Evolutionary conservation across 495 filamentous ascomycete genomes (phyloP), one percentile per base, ranked within the genome.

Genomic region (Talaromyces ruber): DNA sequence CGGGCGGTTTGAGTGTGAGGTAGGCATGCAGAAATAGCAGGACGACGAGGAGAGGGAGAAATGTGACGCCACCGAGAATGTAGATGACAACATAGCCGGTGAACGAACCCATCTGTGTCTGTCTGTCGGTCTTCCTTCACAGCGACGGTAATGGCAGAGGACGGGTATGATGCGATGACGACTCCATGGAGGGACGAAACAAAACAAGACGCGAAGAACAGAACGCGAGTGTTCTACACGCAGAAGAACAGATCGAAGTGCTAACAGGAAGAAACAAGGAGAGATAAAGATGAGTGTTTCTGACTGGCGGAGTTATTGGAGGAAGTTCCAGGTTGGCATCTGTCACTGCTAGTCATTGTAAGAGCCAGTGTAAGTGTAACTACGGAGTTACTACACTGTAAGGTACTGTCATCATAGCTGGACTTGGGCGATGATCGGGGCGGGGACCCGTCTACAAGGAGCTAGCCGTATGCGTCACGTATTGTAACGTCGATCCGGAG

Each of bases 31-130:
- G 71, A 22, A 94, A 68, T 39, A 92, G 43, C 30, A 83, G 70
- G n/a, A 71, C 72, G 53, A 93, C 63, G 63, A 93, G 53, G 4
- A 96, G 76, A 45, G 94, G 95, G 60, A 97, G 68, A 65, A 98
- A 93, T 26, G 92, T 96, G 66, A 98, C 72, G 69, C 93, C 95
- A 72, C 95, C 95, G 64, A 97, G 73, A 63, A 96, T 65, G 80
- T 97, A 98, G 67, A 87, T 78, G 65, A 88, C 68, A 64, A 94
- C 76, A 68, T 95, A 86, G 63, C 76, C 76, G 63, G 82, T 78
- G 79, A 91, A 82, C 64, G 80, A 79, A 82, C 86, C 87, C 86
- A 88, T 91, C 71, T 54, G 47, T 60, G 34, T 12, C 11, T 14
- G 30, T 32, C 11, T 11, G 9, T 34, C 32, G 2, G 2, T 34